Percentiles rank a stretch among this genome's conserved stretches.
These are phyloP conservation scores for Agrocybe praecox DNA, from an alignment of 768 basidiomycete genomes.

Conservation along the genomic window DNA sequence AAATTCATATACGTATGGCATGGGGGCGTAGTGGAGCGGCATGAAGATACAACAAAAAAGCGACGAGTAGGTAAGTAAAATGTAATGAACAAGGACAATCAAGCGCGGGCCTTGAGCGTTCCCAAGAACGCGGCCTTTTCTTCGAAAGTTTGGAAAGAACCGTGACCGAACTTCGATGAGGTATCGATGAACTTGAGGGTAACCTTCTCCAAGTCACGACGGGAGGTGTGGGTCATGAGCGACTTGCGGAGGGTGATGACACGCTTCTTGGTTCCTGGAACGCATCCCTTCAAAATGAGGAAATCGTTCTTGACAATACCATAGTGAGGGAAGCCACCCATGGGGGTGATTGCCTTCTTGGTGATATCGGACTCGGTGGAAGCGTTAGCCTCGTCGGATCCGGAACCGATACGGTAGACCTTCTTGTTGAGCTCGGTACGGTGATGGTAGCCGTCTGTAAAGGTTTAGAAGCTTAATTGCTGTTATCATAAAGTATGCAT, in stretches of 20 bases:
- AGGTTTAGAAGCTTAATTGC: background rate
- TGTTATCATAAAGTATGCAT: conserved; percentile 1
- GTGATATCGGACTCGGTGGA: conserved; percentile 95
- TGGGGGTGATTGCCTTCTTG: conserved; percentile 90
- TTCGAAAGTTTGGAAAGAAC: conserved; percentile 94
- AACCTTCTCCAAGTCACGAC: conserved; percentile 97
- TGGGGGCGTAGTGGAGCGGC: conserved; percentile 27
- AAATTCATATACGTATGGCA: conserved; percentile 17
- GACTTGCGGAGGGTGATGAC: conserved; percentile 97
- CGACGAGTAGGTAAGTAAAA: conserved; percentile 34
- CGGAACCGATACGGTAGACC: conserved; percentile 92
- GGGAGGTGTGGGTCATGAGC: conserved; percentile 94
- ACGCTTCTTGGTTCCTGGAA: conserved; percentile 97
- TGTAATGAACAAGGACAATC: conserved; percentile 37
- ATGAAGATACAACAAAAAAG: conserved; percentile 42
- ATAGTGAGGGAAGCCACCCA: conserved; percentile 99
- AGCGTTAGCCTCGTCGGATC: conserved; percentile 77
- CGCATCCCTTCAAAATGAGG: conserved; percentile 94
- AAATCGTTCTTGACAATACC: conserved; percentile 99
- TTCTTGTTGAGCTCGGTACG: conserved; percentile 99
- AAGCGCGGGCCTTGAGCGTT: conserved; percentile 84
- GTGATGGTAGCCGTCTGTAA: conserved; percentile 91
- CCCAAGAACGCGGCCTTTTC: conserved; percentile 96
- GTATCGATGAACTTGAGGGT: conserved; percentile 99
- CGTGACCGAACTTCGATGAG: conserved; percentile 96